Evolutionary conservation across 805 yeast species (phyloP), one percentile per base, ranked within the genome.

Genomic region (Sugiyamaella valdiviana): DNA sequence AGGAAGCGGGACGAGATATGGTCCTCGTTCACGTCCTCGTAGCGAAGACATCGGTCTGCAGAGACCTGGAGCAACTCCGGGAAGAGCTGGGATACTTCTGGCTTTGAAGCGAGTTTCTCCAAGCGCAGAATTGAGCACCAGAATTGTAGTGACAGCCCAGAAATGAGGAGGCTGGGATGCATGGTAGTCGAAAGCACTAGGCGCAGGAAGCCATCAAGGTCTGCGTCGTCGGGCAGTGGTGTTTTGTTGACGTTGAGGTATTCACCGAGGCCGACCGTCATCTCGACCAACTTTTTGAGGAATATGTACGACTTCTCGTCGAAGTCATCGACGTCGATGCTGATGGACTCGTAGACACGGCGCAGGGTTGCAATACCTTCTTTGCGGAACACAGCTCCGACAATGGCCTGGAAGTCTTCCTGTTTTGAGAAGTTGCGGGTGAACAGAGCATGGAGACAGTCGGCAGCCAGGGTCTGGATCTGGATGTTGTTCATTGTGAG

Each of bases 41-140:
- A 93, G 59, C 83, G 83, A 23, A 93, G 67, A 22, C 90, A 74
- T 49, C 96, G 77, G 55, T 84, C 80, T 0, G 96, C 84, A 1
- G 95, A 79, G 36, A 79, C 76, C 57, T 85, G 85, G 42, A 95
- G 69, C 37, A 93, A 68, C 14, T 78, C 80, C 15, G 93, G 83
- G 48, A 86, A 68, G 14, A 83, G 65, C 6, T 68, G 68, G 45
- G 74, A 73, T 38, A 84, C 79, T 39, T 61, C 64, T 2, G 57
- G 56, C 23, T 53, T 57, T 15, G 60, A 51, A 29, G 59, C 54
- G 19, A 85, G 71, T 51, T 82, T 86, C 56, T 89, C 96, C 49
- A 82, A 78, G 58, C 99, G 76, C 45, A 95, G 69, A 56, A 91
- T 79, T 1, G 91, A 79, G 52, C 95, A 88, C 99, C 99, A 95